Evolutionary conservation across 805 yeast genomes (phyloP).

Genomic region (Sugiyamaella boreocaroliniensis): DNA sequence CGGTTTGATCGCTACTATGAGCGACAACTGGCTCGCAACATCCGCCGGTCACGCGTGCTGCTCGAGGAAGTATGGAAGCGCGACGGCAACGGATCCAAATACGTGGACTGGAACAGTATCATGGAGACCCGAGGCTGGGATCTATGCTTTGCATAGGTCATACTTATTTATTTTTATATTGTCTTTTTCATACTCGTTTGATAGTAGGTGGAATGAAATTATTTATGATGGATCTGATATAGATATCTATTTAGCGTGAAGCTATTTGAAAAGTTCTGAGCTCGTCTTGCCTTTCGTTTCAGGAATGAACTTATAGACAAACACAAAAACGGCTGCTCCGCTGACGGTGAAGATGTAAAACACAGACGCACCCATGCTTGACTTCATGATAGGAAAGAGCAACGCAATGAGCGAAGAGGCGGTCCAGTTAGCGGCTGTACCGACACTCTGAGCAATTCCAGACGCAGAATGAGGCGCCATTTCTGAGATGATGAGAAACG

Average conservation of each 20-base stretch:
- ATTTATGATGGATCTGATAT: no score
- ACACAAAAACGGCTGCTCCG: constrained; percentile 29
- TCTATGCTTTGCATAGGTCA: constrained; percentile 56
- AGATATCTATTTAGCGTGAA: no score
- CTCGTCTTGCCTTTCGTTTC: constrained; percentile 62
- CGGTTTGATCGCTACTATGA: constrained; percentile 51
- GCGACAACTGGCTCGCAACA: constrained; percentile 65
- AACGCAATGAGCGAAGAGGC: constrained; percentile 74
- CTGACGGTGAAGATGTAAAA: constrained; percentile 52
- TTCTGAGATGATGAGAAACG: constrained; percentile 81
- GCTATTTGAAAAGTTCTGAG: background rate
- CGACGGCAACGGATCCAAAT: constrained; percentile 46
- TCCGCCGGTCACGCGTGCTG: constrained; percentile 36
- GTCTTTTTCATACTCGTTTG: background rate
- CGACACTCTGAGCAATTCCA: constrained; percentile 87
- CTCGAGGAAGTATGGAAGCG: constrained; percentile 40
- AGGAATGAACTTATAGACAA: constrained; percentile 49
- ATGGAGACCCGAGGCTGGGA: constrained; percentile 70
- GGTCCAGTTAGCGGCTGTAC: constrained; percentile 85
- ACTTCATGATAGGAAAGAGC: constrained; percentile 67
- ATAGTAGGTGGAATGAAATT: background rate
- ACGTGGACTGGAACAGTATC: constrained; percentile 67
- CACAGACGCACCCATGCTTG: constrained; percentile 65
- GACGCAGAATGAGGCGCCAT: constrained; percentile 76
- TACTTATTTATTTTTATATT: background rate